Evolutionary conservation across 345 rosid genomes (phyloP), one percentile per base, ranked within the genome.

Genomic region (Adansonia digitata): DNA sequence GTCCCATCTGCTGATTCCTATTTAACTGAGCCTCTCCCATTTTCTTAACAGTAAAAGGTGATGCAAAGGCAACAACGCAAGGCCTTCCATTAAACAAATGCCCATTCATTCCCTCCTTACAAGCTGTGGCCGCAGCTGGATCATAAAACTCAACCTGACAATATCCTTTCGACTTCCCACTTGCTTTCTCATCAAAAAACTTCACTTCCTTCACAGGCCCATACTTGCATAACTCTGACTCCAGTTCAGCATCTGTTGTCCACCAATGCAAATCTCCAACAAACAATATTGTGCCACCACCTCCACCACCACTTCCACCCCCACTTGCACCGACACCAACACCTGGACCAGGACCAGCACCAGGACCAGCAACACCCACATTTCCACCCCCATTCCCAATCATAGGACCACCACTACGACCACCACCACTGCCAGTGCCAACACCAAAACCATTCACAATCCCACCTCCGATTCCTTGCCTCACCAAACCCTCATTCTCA

Each of bases 221-320:
- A 79, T 87, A 92, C 72, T 87, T 91, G 76, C 87, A 81, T 64
- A 85, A 87, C 65, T 83, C 82, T 62, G 84, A 76, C 80, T 92
- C 97, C 73, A 92, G 82, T 81, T 92, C 97, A 3, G 89, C 93
- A 86, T 92, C 97, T 24, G 94, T 92, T 10, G 97, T 92, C 97
- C 97, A 92, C 97, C 97, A 92, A 75, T 92, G 94, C 48, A 92
- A 80, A 76, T 92, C 97, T 39, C 94, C 94, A 8, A 92, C 97
- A 77, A 82, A 89, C 71, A 92, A 79, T 84, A 80, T 85, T 22
- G 93, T 86, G n/a, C n/a, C n/a, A n/a, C n/a, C n/a, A n/a, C n/a
- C n/a, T n/a, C n/a, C n/a, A n/a, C 59, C 59, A 53, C 59, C 59
- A 7, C 59, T 29, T 8, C 59, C 59, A 52, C 57, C 57, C 34